phyloP scores from a whole-genome alignment of 768 basidiomycete genomes.

The Astraeus odoratus region DNA sequence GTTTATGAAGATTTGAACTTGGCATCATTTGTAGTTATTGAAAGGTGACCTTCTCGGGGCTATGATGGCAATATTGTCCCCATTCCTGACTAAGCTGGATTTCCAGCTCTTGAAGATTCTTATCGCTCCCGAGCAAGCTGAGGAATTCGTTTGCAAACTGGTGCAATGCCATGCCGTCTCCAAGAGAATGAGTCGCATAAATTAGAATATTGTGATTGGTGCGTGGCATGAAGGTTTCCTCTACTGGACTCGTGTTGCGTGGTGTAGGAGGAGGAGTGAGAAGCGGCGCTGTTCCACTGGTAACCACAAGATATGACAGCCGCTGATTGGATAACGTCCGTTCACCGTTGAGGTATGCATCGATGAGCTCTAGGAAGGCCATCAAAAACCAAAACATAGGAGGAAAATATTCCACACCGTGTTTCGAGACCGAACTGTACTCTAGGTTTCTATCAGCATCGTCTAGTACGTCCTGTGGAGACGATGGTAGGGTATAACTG shows the following conservation, averaged over 20 bases:
- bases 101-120: slow-evolving; percentile 25
- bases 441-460: slow-evolving; percentile 44
- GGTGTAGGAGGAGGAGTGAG: slow-evolving; percentile 31
- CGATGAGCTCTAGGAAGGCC: slow-evolving; percentile 44
- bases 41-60: slow-evolving; percentile 2
- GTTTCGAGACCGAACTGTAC: slow-evolving; percentile 44
- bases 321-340: slow-evolving; percentile 62
- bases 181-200: slow-evolving; percentile 74
- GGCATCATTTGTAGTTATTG: background rate
- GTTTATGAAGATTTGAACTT: slow-evolving; percentile 15
- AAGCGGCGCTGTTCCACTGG: slow-evolving; percentile 15
- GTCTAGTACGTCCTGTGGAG: slow-evolving; percentile 37
- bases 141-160: slow-evolving; percentile 79
- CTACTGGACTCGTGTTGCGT: slow-evolving; percentile 14
- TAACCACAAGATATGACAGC: slow-evolving; percentile 61
- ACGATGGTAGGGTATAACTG: slow-evolving; percentile 43
- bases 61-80: slow-evolving; percentile 6
- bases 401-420: slow-evolving; percentile 34
- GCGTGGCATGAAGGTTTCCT: slow-evolving; percentile 10
- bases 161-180: slow-evolving; percentile 85
- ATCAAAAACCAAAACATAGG: background rate
- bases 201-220: slow-evolving; percentile 57
- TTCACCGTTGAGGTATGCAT: slow-evolving; percentile 69
- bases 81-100: slow-evolving; percentile 28
- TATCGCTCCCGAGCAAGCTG: slow-evolving; percentile 41